Evolutionary conservation across 768 basidiomycete genomes (phyloP).

Genomic region (Tubosaeta sp.): DNA sequence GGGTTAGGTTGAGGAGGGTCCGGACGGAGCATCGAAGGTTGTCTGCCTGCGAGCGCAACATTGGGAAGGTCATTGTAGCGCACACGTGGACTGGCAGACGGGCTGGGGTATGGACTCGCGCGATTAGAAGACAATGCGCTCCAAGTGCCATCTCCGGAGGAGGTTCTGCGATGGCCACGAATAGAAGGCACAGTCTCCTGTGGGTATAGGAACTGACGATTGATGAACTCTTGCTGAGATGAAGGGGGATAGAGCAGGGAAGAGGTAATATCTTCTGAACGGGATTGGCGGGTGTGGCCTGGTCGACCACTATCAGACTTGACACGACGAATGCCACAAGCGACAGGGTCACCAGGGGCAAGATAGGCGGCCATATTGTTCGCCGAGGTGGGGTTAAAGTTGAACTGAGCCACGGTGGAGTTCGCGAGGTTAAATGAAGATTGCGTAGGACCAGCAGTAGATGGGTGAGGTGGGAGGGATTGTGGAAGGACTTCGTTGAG

Average conservation of each 20-base stretch:
- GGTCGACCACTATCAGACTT: conserved; percentile 44
- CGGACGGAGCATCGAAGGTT: conserved; percentile 22
- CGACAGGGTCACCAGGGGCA: conserved; percentile 25
- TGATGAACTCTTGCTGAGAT: conserved; percentile 41
- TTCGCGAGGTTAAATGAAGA: conserved; percentile 27
- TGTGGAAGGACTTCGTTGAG: conserved; percentile 28
- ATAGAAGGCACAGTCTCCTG: conserved; percentile 34
- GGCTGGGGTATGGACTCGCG: conserved; percentile 63
- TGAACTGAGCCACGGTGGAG: conserved; percentile 28
- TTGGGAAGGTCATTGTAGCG: conserved; percentile 48
- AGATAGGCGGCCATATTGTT: conserved; percentile 41
- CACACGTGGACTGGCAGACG: conserved; percentile 59
- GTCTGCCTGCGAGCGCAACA: conserved; percentile 22
- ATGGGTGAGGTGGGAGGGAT: conserved; percentile 16
- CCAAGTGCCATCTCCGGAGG: conserved; percentile 34
- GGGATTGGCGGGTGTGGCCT: conserved; percentile 48
- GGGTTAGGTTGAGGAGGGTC: conserved; percentile 8
- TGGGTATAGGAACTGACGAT: conserved; percentile 41
- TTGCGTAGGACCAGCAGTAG: conserved; percentile 22
- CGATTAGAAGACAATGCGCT: conserved; percentile 37
- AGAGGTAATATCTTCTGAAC: conserved; percentile 57
- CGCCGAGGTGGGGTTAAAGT: conserved; percentile 30
- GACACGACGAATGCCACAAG: conserved; percentile 42
- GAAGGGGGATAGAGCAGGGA: conserved; percentile 30
- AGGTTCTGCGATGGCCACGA: conserved; percentile 41